These are phyloP conservation scores for Arachnomyces sp. DNA, from an alignment of 2,329 filamentous ascomycete genomes.

Conservation along the genomic window DNA sequence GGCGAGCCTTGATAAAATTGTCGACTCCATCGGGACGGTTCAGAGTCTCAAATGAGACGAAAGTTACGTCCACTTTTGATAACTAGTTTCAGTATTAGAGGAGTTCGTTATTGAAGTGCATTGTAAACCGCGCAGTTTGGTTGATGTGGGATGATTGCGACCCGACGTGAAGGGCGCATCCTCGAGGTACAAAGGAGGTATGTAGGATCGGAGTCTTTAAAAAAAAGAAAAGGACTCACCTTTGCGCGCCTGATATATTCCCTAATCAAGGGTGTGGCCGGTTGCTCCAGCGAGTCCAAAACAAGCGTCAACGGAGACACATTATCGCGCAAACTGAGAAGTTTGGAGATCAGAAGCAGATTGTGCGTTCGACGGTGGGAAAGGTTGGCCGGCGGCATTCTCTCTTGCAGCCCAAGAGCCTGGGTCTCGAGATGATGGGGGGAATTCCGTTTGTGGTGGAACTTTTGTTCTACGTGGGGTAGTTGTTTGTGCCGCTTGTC, in stretches of 20 bases:
- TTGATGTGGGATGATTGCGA: too few species aligned
- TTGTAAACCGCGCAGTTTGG: too few species aligned
- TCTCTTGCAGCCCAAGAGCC: too few species aligned
- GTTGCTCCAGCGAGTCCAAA: slow-evolving; percentile 77
- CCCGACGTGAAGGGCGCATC: too few species aligned
- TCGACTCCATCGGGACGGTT: slow-evolving; percentile 57
- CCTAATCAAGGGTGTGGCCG: slow-evolving; percentile 57
- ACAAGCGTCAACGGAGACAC: slow-evolving; percentile 81
- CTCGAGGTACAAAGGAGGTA: too few species aligned
- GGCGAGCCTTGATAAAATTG: slow-evolving; percentile 55
- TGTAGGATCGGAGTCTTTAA: too few species aligned
- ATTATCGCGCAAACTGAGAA: slow-evolving; percentile 68
- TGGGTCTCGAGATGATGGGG: too few species aligned
- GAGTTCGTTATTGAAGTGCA: background rate
- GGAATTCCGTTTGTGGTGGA: too few species aligned
- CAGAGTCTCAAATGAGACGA: slow-evolving; percentile 69
- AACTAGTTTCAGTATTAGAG: slow-evolving; percentile 15
- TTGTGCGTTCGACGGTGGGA: slow-evolving; percentile 73
- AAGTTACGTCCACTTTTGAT: slow-evolving; percentile 61
- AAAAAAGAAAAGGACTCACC: slow-evolving; percentile 35
- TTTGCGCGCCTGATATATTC: slow-evolving; percentile 72
- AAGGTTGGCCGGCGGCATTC: slow-evolving; percentile 30
- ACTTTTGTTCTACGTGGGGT: too few species aligned
- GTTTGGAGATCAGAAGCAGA: slow-evolving; percentile 70
- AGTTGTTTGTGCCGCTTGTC: too few species aligned